Evolutionary conservation across 164 flowering plant species (phyloP).

Genomic region (Hamamelis virginiana): DNA sequence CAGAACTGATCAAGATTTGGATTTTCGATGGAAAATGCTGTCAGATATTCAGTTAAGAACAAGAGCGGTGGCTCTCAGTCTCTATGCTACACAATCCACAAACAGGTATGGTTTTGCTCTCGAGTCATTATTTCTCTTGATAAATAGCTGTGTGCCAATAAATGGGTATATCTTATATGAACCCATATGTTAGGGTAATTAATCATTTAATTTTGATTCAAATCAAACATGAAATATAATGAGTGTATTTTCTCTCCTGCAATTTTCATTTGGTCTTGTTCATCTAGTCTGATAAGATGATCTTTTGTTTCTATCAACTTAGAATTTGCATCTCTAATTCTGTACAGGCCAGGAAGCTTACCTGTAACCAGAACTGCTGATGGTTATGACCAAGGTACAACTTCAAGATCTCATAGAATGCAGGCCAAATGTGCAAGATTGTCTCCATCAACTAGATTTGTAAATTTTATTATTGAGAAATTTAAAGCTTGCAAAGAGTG

Average conservation of each 20-base stretch:
- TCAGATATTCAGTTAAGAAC: conserved; percentile 22
- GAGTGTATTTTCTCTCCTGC: not conserved
- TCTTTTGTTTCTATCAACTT: not conserved
- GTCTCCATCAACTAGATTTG: too few species aligned
- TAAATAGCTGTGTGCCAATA: too few species aligned
- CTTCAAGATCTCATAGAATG: not conserved
- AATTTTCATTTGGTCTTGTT: not conserved
- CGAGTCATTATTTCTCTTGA: not conserved
- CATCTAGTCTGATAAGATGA: not conserved
- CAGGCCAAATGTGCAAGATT: not conserved
- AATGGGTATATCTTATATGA: too few species aligned
- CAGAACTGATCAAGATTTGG: conserved; percentile 32
- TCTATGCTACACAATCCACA: conserved; percentile 1
- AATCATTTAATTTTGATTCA: too few species aligned
- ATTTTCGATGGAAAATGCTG: conserved; percentile 26
- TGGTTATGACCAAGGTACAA: conserved; percentile 17
- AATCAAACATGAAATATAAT: too few species aligned
- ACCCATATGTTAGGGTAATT: too few species aligned
- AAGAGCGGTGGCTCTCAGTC: conserved; percentile 18
- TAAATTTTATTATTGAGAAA: not conserved
- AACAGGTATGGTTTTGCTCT: conserved; percentile 4
- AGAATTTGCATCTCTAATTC: conserved; percentile 1
- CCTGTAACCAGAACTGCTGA: not conserved
- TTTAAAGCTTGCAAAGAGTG: not conserved
- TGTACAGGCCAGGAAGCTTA: conserved; percentile 15